Evolutionary conservation across 1,139 yeast species (phyloP), one percentile per base, ranked within the genome.

Genomic region (Magnusiomyces fungicola): DNA sequence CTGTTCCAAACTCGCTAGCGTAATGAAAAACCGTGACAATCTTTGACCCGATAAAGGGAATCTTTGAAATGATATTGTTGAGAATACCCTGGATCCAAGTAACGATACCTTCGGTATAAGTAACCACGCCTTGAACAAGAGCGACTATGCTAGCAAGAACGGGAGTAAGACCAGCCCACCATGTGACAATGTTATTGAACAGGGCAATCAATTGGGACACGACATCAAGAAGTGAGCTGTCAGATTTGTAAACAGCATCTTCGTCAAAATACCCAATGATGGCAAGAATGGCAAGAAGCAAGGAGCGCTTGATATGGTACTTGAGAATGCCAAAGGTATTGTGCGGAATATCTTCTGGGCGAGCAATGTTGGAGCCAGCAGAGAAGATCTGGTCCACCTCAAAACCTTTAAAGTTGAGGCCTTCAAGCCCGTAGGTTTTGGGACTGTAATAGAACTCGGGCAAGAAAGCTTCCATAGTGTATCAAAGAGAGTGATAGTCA

Each of bases 321-420:
- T 49, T 48, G 40, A 61, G 53, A 39, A 61, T 46, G 7, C 51
- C 51, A 53, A 51, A 53, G 12, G 64, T 59, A 23, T 46, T 52
- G 24, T n/a, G 43, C n/a, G 57, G 55, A 30, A 58, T 41, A 30
- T 47, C 51, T 19, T 52, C 48, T 1, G 45, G 32, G 1, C 37
- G 22, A 2, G 32, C 14, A n/a, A 51, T 47, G 38, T 59, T 62
- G 1, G 64, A 51, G 3, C 66, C 66, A 1, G 66, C 57, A 0
- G 59, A 51, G 32, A 61, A 52, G 40, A 62, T 50, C 23, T 53
- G 29, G 33, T 61, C 63, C 7, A 60, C 50, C 32, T 57, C 53
- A 36, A 62, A 60, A 9, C 64, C 62, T 39, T 54, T 55, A 45
- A 53, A 51, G 19, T 46, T 50, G 9, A 54, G 41, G 3, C 61